Base-by-base conservation (phyloP, 805 yeast genomes). In the Myxozyma geophila region DNA sequence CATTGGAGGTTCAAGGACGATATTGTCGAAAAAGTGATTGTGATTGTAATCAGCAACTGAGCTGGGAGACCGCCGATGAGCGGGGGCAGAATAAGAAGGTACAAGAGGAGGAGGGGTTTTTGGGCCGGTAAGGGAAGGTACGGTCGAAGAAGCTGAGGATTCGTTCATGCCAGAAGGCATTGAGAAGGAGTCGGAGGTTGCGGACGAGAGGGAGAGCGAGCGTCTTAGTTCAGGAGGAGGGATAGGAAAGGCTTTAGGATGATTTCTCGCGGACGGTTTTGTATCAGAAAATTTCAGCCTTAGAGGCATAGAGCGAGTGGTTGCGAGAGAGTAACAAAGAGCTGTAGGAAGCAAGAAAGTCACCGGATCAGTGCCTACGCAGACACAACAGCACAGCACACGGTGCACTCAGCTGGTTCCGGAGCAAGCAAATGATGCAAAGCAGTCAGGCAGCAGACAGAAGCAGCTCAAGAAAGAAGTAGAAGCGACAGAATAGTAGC, bases 11-110 rank as follows among this genome's bases (percentile, higher is more conserved):
- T 53, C 48, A 19, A 53, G 19, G 19, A 40, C 48, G 48, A 53
- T 48, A 37, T 13, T 3, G 48, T 53, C 57, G 28, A 53, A 41
- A 33, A 53, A 53, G 39, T 41, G 57, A 17, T 53, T 50, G 21
- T 36, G 54, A 13, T 35, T n/a, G 10, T 46, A 28, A 33, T 15
- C 44, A 12, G 40, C 19, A 17, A 43, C 15, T n/a, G 21, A 8
- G 44, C n/a, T 3, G 52, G 35, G 28, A 15, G 23, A 36, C 21
- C 10, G 49, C 23, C 9, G 36, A 23, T 7, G 55, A 12, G n/a
- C 41, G 6, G 13, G 41, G 7, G 41, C 41, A 15, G 13, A 39
- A 15, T 12, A 39, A 7, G 41, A 12, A 7, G 41, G 41, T 15
- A 15, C 41, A 43, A 19, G 47, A 9, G 36, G 57, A 43, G 49